These are phyloP conservation scores for Stramenopiles sp. DNA, from an alignment of 352 stramenopile species.

Conservation along the genomic window DNA sequence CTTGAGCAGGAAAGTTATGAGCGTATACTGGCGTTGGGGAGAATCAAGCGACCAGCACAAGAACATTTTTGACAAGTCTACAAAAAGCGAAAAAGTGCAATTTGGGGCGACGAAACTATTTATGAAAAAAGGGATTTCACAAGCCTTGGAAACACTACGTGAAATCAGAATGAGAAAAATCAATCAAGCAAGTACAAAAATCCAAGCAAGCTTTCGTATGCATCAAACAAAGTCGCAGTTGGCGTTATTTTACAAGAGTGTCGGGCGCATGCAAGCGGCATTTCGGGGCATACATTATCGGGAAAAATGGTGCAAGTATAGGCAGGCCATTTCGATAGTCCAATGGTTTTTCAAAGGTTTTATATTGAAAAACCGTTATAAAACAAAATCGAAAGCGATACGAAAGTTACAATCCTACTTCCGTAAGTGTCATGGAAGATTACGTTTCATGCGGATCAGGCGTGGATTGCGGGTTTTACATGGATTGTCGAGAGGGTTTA, in stretches of 20 bases:
- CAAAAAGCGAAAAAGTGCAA: conserved; percentile 35
- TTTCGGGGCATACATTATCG: conserved; percentile 20
- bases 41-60: background rate
- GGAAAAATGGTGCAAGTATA: conserved; percentile 10
- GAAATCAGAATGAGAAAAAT: conserved; percentile 30
- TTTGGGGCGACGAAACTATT: conserved; percentile 88
- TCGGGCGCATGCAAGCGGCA: conserved; percentile 15
- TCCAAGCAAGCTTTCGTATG: conserved; percentile 18
- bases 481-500: conserved; percentile 16
- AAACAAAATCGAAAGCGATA: background rate
- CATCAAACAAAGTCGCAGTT: conserved; percentile 2
- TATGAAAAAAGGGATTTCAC: conserved; percentile 63
- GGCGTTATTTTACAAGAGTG: background rate
- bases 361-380: conserved; percentile 14
- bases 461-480: conserved; percentile 5
- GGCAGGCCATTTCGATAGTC: background rate
- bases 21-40: conserved; percentile 1
- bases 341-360: conserved; percentile 17
- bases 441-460: conserved; percentile 1
- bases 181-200: conserved; percentile 13
- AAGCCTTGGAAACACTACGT: conserved; percentile 65
- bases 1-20: conserved; percentile 1
- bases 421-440: background rate
- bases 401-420: conserved; percentile 19
- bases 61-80: conserved; percentile 15